Conservation (phyloP, 192 early-diverging fungal genomes). For the Funneliformis mosseae region DNA sequence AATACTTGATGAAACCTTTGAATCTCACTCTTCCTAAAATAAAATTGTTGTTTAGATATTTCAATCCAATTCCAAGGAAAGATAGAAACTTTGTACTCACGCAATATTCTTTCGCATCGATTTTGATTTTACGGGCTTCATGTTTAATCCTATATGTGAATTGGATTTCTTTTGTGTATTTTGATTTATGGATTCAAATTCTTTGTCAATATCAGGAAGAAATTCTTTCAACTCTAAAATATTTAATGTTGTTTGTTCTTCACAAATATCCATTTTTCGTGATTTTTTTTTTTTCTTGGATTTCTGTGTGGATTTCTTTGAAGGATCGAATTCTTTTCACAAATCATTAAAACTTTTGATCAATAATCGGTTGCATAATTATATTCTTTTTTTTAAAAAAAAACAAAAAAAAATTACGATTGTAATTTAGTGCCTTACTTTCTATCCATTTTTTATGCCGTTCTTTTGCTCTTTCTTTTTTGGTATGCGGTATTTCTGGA, state of each 20-base stretch:
- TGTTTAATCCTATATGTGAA: neutral
- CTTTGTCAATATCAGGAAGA: neutral
- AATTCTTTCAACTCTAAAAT: neutral
- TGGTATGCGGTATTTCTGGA: neutral
- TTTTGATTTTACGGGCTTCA: neutral
- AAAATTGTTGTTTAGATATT: neutral
- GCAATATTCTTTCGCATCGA: neutral
- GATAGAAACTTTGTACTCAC: neutral
- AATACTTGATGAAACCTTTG: constrained; percentile 73
- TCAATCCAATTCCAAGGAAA: neutral
- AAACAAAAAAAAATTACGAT: too few species aligned
- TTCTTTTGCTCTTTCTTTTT: neutral
- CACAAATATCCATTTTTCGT: neutral
- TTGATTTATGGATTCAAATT: neutral
- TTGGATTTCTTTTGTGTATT: neutral
- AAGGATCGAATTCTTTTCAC: neutral
- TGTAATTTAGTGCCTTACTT: neutral
- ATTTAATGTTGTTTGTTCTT: neutral
- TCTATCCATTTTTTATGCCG: neutral
- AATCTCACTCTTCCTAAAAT: constrained; percentile 51
- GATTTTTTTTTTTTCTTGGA: neutral
- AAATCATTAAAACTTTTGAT: neutral
- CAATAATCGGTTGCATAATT: neutral
- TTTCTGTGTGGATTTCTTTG: neutral
- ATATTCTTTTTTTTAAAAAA: too few species aligned